Evolutionary conservation across 2,329 filamentous ascomycete species (phyloP), one percentile per base, ranked within the genome.

Genomic region (Diaporthe vexans): DNA sequence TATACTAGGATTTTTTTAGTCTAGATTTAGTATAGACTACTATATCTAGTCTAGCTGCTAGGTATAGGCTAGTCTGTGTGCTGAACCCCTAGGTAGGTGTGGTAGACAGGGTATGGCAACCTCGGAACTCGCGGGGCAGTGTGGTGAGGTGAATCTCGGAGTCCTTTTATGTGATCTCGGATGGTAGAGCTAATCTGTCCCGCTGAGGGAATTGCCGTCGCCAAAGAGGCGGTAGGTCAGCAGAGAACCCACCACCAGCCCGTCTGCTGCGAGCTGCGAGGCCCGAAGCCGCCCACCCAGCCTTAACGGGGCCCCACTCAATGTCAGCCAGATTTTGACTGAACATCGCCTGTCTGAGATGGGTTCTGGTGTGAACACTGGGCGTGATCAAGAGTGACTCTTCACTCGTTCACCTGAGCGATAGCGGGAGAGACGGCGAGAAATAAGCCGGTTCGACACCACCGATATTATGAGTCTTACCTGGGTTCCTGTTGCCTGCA

Each of bases 211-310:
- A 68, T 26, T 68, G 33, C 63, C 46, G 63, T 52, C 63, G 29
- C 46, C 46, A 24, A 67, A 52, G 29, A n/a, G 43, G 43, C 35
- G 46, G 48, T 46, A 65, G 46, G 57, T 71, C 67, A 56, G 73
- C 52, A 69, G 70, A 52, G 52, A 59, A 54, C 72, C 72, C 57
- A 71, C 72, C 54, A 37, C 37, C 37, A 11, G 37, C 43, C 59
- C 19, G 59, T 26, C 26, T 46, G 61, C 29, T 35, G 43, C 61
- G 43, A 37, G 61, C 29, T 35, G 43, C 61, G 43, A 37, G 29
- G 21, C 17, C 61, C 21, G 46, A 67, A 67, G 61, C 61, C 46
- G 37, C 37, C 10, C 37, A 13, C 46, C 29, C 46, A 52, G 46
- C 46, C 46, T 52, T 52, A 40, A 17, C 2, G 54, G 43, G 43